Evolutionary conservation across 768 basidiomycete genomes (phyloP).

Genomic region (Suillus alpinus): DNA sequence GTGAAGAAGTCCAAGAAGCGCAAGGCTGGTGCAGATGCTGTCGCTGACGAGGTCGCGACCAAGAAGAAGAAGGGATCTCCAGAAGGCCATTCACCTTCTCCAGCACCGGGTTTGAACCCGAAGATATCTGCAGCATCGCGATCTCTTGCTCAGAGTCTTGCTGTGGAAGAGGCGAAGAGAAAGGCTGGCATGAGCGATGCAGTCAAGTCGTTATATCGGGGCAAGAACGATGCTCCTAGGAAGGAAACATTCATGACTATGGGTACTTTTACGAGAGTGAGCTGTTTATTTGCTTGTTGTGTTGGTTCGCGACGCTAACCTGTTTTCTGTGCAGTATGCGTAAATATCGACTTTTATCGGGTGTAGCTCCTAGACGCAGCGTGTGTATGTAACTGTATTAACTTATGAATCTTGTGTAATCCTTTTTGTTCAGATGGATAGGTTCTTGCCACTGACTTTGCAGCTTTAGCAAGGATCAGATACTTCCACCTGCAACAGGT

Average conservation of each 20-base stretch:
- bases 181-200: slow-evolving; percentile 84
- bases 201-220: slow-evolving; percentile 74
- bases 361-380: not conserved
- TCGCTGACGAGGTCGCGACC: slow-evolving; percentile 28
- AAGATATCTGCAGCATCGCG: slow-evolving; percentile 56
- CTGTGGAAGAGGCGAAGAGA: slow-evolving; percentile 79
- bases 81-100: slow-evolving; percentile 16
- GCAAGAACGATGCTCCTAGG: slow-evolving; percentile 49
- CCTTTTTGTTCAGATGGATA: not conserved
- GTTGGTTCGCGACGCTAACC: not conserved
- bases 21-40: slow-evolving; percentile 44
- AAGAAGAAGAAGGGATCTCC: slow-evolving; percentile 39
- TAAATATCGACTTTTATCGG: not conserved
- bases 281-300: slow-evolving; percentile 24
- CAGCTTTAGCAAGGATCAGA: not conserved
- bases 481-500: not conserved
- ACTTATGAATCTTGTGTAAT: not conserved
- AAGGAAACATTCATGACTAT: slow-evolving; percentile 92
- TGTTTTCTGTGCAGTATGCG: slow-evolving; percentile 8
- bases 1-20: slow-evolving; percentile 57
- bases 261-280: slow-evolving; percentile 87
- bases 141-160: slow-evolving; percentile 69
- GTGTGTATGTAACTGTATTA: not conserved
- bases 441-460: no score
- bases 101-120: slow-evolving; percentile 40